These are phyloP conservation scores for Sclerospora graminicola DNA, from an alignment of 352 stramenopile species.

Conservation along the genomic window DNA sequence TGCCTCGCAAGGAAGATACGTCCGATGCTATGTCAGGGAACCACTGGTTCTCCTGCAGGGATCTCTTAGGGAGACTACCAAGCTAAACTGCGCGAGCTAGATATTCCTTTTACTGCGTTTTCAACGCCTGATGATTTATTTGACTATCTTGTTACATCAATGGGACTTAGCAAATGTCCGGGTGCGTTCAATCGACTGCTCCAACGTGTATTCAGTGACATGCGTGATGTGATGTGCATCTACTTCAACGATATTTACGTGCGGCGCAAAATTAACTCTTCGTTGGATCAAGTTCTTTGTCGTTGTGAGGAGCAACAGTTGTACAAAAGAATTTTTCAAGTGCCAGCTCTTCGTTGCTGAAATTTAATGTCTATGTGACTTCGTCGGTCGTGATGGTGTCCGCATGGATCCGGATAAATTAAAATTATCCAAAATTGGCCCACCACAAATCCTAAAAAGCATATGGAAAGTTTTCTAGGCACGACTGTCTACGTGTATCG, in stretches of 20 bases:
- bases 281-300: not conserved
- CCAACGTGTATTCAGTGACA: too few relatives aligned
- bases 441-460: not conserved
- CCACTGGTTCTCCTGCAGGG: too few relatives aligned
- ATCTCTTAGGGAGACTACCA: slow-evolving; percentile 2
- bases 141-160: too few relatives aligned
- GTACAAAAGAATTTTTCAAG: slow-evolving; percentile 1
- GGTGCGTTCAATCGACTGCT: too few relatives aligned
- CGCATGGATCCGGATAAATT: slow-evolving; percentile 4
- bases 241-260: not conserved
- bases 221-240: too few relatives aligned
- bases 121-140: not conserved
- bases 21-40: too few relatives aligned
- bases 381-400: slow-evolving; percentile 1
- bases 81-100: not conserved
- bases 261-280: not conserved
- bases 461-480: too few relatives aligned
- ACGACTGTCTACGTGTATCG: not conserved
- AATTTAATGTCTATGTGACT: slow-evolving; percentile 1
- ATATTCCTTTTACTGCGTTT: slow-evolving; percentile 5
- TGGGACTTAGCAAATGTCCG: not conserved
- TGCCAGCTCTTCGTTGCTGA: not conserved
- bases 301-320: not conserved
- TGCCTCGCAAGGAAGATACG: too few relatives aligned
- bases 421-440: not conserved